Percentiles rank a stretch among this genome's conserved stretches.
Conservation (phyloP, 140 eudicot genomes). For the Flaveria floridana region DNA sequence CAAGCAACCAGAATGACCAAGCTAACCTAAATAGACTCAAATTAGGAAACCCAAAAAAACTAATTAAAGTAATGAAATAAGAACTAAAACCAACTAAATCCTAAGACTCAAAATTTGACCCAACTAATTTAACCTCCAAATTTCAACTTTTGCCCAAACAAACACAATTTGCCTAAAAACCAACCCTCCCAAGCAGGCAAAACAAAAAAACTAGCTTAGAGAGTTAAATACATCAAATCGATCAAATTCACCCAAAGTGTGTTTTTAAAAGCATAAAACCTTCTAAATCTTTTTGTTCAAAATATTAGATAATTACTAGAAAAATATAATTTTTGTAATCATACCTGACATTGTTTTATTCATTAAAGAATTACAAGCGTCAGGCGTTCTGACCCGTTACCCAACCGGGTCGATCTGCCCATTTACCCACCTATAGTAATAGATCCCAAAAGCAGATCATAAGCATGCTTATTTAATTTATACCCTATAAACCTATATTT, state of each 20-base stretch:
- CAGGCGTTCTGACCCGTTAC: background rate
- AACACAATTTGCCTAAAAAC: background rate
- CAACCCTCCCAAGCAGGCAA: background rate
- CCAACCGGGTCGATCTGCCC: background rate
- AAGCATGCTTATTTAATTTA: conserved; percentile 16
- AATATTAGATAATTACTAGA: background rate
- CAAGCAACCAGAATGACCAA: too few species aligned
- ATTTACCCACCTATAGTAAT: background rate
- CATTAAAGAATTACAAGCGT: background rate
- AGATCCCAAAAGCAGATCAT: background rate
- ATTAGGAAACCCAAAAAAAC: too few species aligned
- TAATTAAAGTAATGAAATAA: too few species aligned
- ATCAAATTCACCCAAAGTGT: background rate
- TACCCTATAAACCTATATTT: background rate
- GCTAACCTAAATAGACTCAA: too few species aligned
- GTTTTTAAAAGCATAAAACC: background rate
- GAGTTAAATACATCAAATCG: too few species aligned
- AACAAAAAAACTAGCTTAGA: background rate
- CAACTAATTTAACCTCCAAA: too few species aligned
- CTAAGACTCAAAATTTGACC: too few species aligned
- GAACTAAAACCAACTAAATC: too few species aligned
- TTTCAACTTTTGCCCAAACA: too few species aligned
- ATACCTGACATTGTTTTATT: background rate
- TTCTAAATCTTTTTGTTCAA: background rate
- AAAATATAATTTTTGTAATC: background rate